phyloP scores from a whole-genome alignment of 257 asterid genomes.

The Petrea volubilis region DNA sequence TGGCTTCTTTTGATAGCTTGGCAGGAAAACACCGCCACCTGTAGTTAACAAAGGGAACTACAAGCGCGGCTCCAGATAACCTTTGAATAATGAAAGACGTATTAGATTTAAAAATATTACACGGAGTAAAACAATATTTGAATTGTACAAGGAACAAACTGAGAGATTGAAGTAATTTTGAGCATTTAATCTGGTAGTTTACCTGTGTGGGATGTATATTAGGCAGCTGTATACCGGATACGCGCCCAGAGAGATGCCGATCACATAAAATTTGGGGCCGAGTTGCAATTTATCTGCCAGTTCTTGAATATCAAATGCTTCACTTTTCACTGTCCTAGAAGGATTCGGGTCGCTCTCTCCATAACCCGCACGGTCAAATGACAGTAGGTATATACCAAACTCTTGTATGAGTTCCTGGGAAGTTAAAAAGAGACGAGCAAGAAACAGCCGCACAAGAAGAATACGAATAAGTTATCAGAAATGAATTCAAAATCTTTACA shows the following conservation, averaged over 20 bases:
- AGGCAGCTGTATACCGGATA: conserved; percentile 70
- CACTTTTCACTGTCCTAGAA: conserved; percentile 65
- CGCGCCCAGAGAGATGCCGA: conserved; percentile 85
- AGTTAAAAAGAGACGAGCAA: not conserved
- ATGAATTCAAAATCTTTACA: too few relatives aligned
- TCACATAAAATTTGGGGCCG: conserved; percentile 63
- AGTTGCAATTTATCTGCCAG: conserved; percentile 73
- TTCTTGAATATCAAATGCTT: conserved; percentile 82
- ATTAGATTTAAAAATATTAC: not conserved
- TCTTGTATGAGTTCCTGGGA: conserved; percentile 65
- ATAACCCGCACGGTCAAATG: conserved; percentile 90
- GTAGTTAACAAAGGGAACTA: conserved; percentile 63
- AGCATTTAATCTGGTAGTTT: not conserved
- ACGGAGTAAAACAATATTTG: not conserved
- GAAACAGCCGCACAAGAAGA: not conserved
- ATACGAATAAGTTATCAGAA: too few relatives aligned
- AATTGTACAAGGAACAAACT: not conserved
- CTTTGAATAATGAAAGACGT: conserved; percentile 30
- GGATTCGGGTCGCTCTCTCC: conserved; percentile 95
- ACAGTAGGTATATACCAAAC: conserved; percentile 51
- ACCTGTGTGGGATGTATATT: conserved; percentile 79
- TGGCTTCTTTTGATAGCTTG: conserved; percentile 38
- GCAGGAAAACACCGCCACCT: conserved; percentile 82
- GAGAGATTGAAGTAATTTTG: not conserved
- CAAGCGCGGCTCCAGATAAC: conserved; percentile 77